phyloP scores from a whole-genome alignment of 2,329 filamentous ascomycete genomes.

The Diaporthe nobilis region DNA sequence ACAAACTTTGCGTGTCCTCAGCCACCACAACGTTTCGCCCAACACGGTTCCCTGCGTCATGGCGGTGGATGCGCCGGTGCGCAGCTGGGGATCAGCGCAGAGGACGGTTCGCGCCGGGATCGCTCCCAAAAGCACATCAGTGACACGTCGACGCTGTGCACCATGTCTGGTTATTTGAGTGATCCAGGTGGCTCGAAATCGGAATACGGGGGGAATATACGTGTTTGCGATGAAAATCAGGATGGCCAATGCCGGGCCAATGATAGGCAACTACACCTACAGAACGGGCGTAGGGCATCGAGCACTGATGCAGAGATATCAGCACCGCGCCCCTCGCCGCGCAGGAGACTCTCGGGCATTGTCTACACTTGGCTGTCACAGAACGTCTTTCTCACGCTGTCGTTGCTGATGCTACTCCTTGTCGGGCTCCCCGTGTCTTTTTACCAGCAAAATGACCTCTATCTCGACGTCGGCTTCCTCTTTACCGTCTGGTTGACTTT shows the following conservation, averaged over 20 bases:
- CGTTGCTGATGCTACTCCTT: conserved; percentile 51
- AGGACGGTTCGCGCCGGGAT: neutral
- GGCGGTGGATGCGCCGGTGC: neutral
- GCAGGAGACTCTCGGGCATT: neutral
- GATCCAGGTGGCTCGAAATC: conserved; percentile 7
- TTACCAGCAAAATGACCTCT: conserved; percentile 50
- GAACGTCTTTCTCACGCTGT: conserved; percentile 47
- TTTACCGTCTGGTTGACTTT: conserved; percentile 65
- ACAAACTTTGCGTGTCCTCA: too few species aligned
- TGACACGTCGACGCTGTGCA: conserved; percentile 43
- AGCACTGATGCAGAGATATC: neutral
- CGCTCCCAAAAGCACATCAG: conserved; percentile 43
- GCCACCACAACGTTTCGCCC: neutral
- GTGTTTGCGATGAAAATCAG: neutral
- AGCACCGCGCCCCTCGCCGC: neutral
- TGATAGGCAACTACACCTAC: neutral
- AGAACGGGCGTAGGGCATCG: neutral
- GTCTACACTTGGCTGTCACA: conserved; percentile 10
- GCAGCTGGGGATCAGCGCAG: neutral
- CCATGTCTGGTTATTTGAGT: conserved; percentile 27
- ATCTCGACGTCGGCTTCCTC: conserved; percentile 62
- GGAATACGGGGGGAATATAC: neutral
- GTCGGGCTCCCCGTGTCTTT: conserved; percentile 60
- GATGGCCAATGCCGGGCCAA: neutral
- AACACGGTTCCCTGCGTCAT: neutral